Base-by-base conservation (phyloP, 2,329 filamentous ascomycete genomes). In the Tolypocladium cylindrosporum region DNA sequence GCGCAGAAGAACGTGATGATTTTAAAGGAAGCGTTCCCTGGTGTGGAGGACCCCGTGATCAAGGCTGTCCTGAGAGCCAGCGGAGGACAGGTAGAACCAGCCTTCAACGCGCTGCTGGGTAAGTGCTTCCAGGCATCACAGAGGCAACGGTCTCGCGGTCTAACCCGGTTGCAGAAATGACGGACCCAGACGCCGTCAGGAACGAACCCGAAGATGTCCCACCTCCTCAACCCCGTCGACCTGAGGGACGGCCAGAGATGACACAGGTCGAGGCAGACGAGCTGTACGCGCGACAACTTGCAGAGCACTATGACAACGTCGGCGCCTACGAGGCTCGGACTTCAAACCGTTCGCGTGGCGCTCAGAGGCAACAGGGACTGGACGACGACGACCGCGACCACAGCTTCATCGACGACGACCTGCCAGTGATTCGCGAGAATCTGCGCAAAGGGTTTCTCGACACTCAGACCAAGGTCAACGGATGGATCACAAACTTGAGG, bases 351-450 rank as follows among this genome's bases (percentile, higher is more conserved):
- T 67, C 70, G 56, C 63, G 60, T 54, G 67, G 64, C 72, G 70
- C 61, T 74, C 76, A 73, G 66, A 75, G 68, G 68, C 72, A 69
- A 64, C 79, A 66, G 19, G 57, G 55, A 37, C 62, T 55, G 57
- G 64, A 63, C 16, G 68, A 85, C 42, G 85, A 85, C 16, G 86
- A 90, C 55, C 84, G 83, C 54, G 91, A 96, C 66, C 88, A 88
- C 68, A 97, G 85, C 76, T 99, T 99, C 73, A 84, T 97, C 65
- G 94, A 99, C 66, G 94, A 99, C 67, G 94, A 99, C 65, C 82
- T 99, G 16, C 93, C 94, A 1, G 86, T 93, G 55, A 97, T 99
- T 69, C 87, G 87, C 64, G 91, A 96, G 70, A 97, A 95, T 68
- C 83, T 99, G 65, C 88, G 88, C 69, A 95, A 97, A 75, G 94